These are phyloP conservation scores for Coniochaeta pulveracea DNA, from an alignment of 2,329 filamentous ascomycete species.

Conservation along the genomic window DNA sequence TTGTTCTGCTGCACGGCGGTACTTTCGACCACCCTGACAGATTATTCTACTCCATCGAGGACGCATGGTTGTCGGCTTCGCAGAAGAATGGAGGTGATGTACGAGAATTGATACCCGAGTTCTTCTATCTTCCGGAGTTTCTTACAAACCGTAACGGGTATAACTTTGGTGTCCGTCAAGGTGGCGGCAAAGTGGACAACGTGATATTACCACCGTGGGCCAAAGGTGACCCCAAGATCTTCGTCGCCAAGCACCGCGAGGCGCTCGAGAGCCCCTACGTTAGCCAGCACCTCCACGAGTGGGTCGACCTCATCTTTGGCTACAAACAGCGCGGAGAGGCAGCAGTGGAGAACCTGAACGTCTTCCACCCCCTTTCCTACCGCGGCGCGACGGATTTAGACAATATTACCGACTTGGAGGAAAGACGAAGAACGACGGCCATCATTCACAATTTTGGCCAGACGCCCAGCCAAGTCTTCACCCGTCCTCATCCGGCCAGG, in stretches of 20 bases:
- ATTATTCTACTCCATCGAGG: slow-evolving; percentile 85
- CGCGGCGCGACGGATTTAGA: slow-evolving; percentile 89
- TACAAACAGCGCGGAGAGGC: slow-evolving; percentile 89
- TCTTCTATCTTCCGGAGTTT: slow-evolving; percentile 94
- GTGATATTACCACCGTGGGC: slow-evolving; percentile 93
- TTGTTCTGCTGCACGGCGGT: slow-evolving; percentile 87
- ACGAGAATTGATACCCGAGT: slow-evolving; percentile 88
- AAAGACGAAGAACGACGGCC: slow-evolving; percentile 78
- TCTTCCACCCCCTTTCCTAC: slow-evolving; percentile 94
- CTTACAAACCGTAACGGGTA: slow-evolving; percentile 89
- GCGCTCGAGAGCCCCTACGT: slow-evolving; percentile 90
- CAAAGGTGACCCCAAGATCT: slow-evolving; percentile 89
- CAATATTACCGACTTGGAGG: slow-evolving; percentile 76
- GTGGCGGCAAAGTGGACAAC: slow-evolving; percentile 68
- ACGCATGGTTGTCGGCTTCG: slow-evolving; percentile 85
- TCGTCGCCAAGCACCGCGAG: slow-evolving; percentile 91
- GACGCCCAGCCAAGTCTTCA: slow-evolving; percentile 90
- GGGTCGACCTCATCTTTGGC: slow-evolving; percentile 95
- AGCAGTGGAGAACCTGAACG: slow-evolving; percentile 82
- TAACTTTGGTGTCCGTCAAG: slow-evolving; percentile 83
- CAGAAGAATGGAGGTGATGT: slow-evolving; percentile 88
- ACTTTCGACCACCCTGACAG: slow-evolving; percentile 93
- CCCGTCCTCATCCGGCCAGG: slow-evolving; percentile 64
- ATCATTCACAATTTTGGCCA: slow-evolving; percentile 99
- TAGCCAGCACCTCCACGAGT: slow-evolving; percentile 77